Evolutionary conservation across 352 stramenopile genomes (phyloP).

Genomic region (Globisporangium radiosum): DNA sequence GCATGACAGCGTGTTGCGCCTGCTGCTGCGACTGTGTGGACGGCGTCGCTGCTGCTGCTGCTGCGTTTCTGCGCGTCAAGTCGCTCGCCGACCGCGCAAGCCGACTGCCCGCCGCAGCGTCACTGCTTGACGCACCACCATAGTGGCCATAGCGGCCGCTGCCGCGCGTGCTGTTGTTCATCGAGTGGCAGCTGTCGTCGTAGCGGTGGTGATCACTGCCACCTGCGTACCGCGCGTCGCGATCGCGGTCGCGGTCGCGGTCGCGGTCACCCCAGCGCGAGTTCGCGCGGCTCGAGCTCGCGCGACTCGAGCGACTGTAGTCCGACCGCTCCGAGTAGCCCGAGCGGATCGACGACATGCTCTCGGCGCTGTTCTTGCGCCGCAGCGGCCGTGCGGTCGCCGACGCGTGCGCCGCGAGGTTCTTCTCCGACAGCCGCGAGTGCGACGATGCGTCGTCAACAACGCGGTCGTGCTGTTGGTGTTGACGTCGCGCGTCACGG

Average conservation of each 20-base stretch:
- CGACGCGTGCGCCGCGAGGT: constrained; percentile 5
- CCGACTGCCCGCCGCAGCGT: constrained; percentile 1
- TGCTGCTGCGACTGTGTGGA: not conserved
- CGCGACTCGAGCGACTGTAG: constrained; percentile 8
- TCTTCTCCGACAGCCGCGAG: constrained; percentile 13
- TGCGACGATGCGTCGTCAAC: constrained; percentile 19
- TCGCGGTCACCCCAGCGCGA: not conserved
- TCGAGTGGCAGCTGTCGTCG: constrained; percentile 11
- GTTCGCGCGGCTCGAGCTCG: too few relatives aligned
- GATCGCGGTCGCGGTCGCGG: not conserved
- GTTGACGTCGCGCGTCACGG: constrained; percentile 9
- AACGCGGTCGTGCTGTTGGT: constrained; percentile 14
- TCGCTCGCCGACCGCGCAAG: constrained; percentile 10
- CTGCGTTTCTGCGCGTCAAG: not conserved
- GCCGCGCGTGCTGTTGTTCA: not conserved
- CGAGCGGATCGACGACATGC: constrained; percentile 41
- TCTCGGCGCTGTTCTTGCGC: constrained; percentile 53
- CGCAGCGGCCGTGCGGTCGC: constrained; percentile 19
- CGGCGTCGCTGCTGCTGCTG: not conserved
- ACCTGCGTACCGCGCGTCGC: constrained; percentile 3
- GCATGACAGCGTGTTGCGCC: not conserved
- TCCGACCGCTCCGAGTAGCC: constrained; percentile 20
- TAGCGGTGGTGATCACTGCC: constrained; percentile 5
- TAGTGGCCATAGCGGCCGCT: not conserved
- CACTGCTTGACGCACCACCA: not conserved